Conservation (phyloP, 495 filamentous ascomycete species). For the Astrocystis sublimbata region DNA sequence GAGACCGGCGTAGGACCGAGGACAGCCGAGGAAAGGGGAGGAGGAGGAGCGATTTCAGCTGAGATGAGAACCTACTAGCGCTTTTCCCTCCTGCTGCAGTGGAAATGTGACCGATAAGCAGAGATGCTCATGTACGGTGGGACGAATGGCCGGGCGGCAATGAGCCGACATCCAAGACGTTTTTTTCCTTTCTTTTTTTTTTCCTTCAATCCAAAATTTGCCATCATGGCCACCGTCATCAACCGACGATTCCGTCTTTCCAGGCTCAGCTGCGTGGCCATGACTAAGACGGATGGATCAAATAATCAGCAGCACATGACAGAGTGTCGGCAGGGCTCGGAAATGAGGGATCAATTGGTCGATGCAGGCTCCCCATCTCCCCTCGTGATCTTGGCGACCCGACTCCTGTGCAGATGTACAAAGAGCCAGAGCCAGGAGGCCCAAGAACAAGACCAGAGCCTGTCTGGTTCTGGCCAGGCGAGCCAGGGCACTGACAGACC, state of each 20-base stretch:
- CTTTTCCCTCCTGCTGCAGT: neutral
- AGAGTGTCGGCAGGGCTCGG: slow-evolving; percentile 14
- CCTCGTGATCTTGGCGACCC: slow-evolving; percentile 13
- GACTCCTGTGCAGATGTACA: neutral
- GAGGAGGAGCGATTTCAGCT: slow-evolving; percentile 17
- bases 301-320: slow-evolving; percentile 8
- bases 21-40: slow-evolving; percentile 12
- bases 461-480: slow-evolving; percentile 2
- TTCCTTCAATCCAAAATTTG: neutral
- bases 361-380: neutral
- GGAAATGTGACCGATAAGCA: neutral
- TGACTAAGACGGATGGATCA: slow-evolving; percentile 15
- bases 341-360: slow-evolving; percentile 19
- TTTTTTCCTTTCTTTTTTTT: slow-evolving; percentile 1
- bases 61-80: neutral
- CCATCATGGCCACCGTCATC: slow-evolving; percentile 13
- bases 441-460: slow-evolving; percentile 4
- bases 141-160: neutral
- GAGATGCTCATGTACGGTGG: neutral
- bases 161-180: neutral
- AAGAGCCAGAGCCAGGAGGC: neutral
- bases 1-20: neutral
- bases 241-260: neutral
- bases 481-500: slow-evolving; percentile 1
- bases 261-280: neutral